Evolutionary conservation across 1,139 yeast genomes (phyloP).

Genomic region (Hansenula sp.): DNA sequence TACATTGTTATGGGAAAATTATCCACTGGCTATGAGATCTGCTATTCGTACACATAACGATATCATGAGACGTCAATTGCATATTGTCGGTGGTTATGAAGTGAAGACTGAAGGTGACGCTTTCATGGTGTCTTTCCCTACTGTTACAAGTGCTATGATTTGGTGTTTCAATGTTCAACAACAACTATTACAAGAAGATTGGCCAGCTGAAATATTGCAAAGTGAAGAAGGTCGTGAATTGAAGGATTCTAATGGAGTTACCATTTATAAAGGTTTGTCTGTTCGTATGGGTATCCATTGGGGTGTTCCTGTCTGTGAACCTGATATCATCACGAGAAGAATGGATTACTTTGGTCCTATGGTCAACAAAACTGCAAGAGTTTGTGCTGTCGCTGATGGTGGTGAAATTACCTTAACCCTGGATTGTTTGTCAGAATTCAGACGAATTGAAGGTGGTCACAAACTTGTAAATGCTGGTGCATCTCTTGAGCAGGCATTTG

Average conservation of each 20-base stretch:
- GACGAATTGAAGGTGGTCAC: conserved; percentile 52
- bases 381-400: conserved; percentile 94
- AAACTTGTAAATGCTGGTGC: conserved; percentile 36
- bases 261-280: conserved; percentile 80
- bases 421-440: conserved; percentile 74
- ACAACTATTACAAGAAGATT: conserved; percentile 76
- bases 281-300: conserved; percentile 98
- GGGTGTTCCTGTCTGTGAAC: conserved; percentile 97
- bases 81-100: conserved; percentile 95
- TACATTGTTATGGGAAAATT: conserved; percentile 88
- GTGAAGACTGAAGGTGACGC: conserved; percentile 99
- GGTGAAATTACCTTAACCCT: conserved; percentile 91
- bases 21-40: conserved; percentile 92
- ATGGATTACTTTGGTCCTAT: conserved; percentile 99
- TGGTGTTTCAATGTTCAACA: conserved; percentile 96
- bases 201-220: conserved; percentile 92
- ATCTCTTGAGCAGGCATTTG: conserved; percentile 54
- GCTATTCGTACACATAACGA: conserved; percentile 93
- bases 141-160: conserved; percentile 81
- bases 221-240: conserved; percentile 83
- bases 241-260: conserved; percentile 57
- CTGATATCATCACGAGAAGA: conserved; percentile 89
- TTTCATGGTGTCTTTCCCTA: conserved; percentile 96
- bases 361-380: conserved; percentile 94
- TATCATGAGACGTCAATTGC: conserved; percentile 87